A percentile compares a stretch with the other conserved stretches of the same genome.
phyloP scores from a whole-genome alignment of 1,284 basidiomycete genomes.

The Xerocomus cyaneibrunnescens region DNA sequence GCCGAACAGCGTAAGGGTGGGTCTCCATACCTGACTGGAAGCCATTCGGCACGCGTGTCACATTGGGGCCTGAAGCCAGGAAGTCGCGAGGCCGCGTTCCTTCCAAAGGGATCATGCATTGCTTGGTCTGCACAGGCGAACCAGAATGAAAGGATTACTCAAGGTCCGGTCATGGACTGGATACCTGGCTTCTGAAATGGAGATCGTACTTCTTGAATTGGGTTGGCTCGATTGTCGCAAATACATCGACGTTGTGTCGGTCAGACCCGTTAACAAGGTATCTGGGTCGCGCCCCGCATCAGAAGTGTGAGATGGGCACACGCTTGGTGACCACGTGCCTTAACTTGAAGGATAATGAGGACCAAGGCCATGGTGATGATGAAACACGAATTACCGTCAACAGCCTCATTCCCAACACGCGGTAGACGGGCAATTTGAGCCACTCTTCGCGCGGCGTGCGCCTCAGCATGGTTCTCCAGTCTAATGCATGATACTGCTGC shows the following conservation, averaged over 20 bases:
- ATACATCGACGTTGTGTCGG: constrained; percentile 2
- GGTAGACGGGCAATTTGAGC: constrained; percentile 17
- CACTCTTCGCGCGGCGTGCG: constrained; percentile 15
- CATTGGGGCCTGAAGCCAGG: constrained; percentile 30
- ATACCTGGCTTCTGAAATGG: constrained; percentile 18
- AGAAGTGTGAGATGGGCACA: constrained; percentile 8
- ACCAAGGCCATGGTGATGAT: constrained; percentile 25
- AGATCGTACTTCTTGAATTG: constrained; percentile 1
- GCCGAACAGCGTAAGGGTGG: constrained; percentile 28
- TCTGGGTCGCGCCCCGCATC: constrained; percentile 5
- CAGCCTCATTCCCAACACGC: constrained; percentile 34
- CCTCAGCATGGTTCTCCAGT: background rate
- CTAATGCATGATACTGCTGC: background rate
- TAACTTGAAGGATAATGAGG: constrained; percentile 15
- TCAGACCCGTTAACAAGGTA: constrained; percentile 1
- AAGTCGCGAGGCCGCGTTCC: constrained; percentile 35
- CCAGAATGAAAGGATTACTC: constrained; percentile 28
- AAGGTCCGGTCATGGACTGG: constrained; percentile 20
- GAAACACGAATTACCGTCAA: constrained; percentile 26
- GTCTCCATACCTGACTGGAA: constrained; percentile 19
- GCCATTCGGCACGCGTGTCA: constrained; percentile 25
- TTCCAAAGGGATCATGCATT: constrained; percentile 29
- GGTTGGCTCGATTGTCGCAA: constrained; percentile 7
- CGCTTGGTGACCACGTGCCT: constrained; percentile 20
- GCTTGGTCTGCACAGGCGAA: constrained; percentile 31